phyloP scores from a whole-genome alignment of 768 basidiomycete genomes.

The Hypsizygus marmoreus region DNA sequence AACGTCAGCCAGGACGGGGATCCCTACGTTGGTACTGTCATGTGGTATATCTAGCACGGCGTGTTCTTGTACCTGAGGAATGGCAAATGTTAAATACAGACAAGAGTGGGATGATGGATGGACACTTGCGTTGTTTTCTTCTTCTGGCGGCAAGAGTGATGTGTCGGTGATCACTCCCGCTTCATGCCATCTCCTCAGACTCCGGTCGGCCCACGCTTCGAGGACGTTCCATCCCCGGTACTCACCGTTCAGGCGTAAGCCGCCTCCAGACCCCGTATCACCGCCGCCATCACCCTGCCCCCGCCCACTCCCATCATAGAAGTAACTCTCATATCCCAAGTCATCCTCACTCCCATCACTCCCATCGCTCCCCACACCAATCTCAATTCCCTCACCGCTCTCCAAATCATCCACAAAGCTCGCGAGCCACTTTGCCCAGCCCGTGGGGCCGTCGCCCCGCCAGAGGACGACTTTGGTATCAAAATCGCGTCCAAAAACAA shows the following conservation, averaged over 20 bases:
- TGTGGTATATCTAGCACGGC: slow-evolving; percentile 40
- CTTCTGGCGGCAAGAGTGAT: slow-evolving; percentile 37
- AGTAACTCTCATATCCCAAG: slow-evolving; percentile 86
- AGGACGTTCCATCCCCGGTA: slow-evolving; percentile 92
- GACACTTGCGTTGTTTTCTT: slow-evolving; percentile 53
- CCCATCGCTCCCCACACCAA: slow-evolving; percentile 57
- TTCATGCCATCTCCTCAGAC: slow-evolving; percentile 84
- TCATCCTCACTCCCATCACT: slow-evolving; percentile 82
- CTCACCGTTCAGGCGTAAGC: slow-evolving; percentile 77
- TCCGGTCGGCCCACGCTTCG: slow-evolving; percentile 92
- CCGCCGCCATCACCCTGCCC: slow-evolving; percentile 81
- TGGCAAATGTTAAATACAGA: slow-evolving; percentile 1
- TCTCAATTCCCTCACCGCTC: slow-evolving; percentile 84
- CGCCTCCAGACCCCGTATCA: slow-evolving; percentile 68
- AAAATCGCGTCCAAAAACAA: slow-evolving; percentile 98
- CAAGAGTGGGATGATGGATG: neutral
- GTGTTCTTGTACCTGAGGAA: slow-evolving; percentile 40
- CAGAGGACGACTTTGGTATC: slow-evolving; percentile 97
- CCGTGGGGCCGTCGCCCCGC: slow-evolving; percentile 85
- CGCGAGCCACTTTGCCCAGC: slow-evolving; percentile 95
- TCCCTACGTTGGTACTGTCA: slow-evolving; percentile 57
- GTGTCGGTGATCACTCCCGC: slow-evolving; percentile 67
- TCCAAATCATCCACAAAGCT: slow-evolving; percentile 92
- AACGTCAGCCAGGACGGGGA: slow-evolving; percentile 56
- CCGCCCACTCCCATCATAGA: slow-evolving; percentile 75